Percentiles rank a stretch among this genome's conserved stretches.
Evolutionary conservation across 2,329 filamentous ascomycete genomes (phyloP).

Genomic region (Ophiobolus disseminans): DNA sequence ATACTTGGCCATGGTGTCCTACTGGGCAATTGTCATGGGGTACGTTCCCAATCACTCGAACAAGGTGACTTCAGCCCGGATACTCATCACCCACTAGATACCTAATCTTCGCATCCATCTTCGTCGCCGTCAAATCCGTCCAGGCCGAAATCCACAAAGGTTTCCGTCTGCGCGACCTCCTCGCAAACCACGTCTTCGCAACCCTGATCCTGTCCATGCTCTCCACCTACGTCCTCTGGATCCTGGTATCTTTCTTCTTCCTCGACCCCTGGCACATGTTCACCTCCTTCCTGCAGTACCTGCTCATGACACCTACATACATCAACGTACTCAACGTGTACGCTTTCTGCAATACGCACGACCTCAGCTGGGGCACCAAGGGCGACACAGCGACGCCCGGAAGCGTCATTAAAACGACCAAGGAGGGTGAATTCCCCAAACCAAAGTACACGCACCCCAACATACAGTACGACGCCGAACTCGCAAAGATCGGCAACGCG

Average conservation of each 20-base stretch:
- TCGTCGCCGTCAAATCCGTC: constrained; percentile 89
- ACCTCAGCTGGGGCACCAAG: constrained; percentile 98
- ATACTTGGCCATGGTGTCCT: constrained; percentile 97
- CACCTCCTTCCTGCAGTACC: constrained; percentile 91
- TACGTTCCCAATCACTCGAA: too few relatives aligned
- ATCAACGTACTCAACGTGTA: constrained; percentile 99
- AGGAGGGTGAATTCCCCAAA: constrained; percentile 88
- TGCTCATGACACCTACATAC: constrained; percentile 93
- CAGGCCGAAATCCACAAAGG: constrained; percentile 71
- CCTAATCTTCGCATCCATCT: constrained; percentile 92
- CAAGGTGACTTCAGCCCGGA: too few relatives aligned
- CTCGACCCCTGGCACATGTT: constrained; percentile 99
- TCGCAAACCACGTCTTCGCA: constrained; percentile 89
- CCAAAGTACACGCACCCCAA: constrained; percentile 94
- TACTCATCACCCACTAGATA: too few relatives aligned
- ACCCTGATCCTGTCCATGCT: constrained; percentile 90
- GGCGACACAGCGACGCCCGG: constrained; percentile 93
- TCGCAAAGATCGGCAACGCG: constrained; percentile 78
- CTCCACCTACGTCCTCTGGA: constrained; percentile 92
- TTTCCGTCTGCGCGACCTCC: constrained; percentile 76
- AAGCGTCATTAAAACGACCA: constrained; percentile 88
- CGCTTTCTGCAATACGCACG: constrained; percentile 97
- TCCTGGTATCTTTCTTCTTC: constrained; percentile 90
- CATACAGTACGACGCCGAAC: constrained; percentile 88
- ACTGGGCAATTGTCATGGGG: constrained; percentile 96